Conservation (phyloP, 1,284 basidiomycete genomes). For the Gomphus sp. region DNA sequence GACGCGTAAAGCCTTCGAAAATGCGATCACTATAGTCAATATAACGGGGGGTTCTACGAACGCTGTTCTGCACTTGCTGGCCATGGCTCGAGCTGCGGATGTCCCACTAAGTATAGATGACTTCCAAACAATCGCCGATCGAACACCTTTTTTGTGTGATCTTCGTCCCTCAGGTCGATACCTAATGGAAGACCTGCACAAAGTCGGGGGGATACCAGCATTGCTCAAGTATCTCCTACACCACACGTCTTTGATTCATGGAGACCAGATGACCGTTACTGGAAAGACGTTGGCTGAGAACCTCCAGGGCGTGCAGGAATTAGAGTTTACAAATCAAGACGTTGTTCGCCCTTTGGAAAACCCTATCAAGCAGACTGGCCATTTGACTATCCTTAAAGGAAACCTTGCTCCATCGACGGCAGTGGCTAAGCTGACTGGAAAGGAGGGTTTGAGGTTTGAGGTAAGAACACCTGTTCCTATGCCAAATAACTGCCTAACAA, state of each 20-base stretch:
- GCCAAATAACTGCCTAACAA: not conserved
- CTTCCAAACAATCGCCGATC: slow-evolving; percentile 82
- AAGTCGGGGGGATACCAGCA: slow-evolving; percentile 82
- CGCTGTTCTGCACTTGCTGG: slow-evolving; percentile 87
- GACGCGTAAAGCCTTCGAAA: slow-evolving; percentile 85
- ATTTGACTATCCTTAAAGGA: slow-evolving; percentile 86
- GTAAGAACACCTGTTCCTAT: slow-evolving; percentile 27
- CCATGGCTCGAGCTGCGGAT: slow-evolving; percentile 88
- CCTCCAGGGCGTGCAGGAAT: slow-evolving; percentile 69
- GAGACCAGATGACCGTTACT: slow-evolving; percentile 86
- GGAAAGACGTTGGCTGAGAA: slow-evolving; percentile 93
- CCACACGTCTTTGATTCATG: slow-evolving; percentile 82
- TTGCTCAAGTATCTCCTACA: slow-evolving; percentile 83
- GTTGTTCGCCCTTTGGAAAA: slow-evolving; percentile 72
- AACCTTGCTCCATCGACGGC: slow-evolving; percentile 87
- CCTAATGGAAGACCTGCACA: slow-evolving; percentile 95
- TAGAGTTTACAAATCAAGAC: slow-evolving; percentile 75
- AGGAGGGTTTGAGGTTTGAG: slow-evolving; percentile 86
- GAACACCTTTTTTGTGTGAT: slow-evolving; percentile 90
- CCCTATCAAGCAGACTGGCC: slow-evolving; percentile 90
- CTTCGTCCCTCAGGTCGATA: slow-evolving; percentile 90
- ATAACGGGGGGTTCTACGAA: slow-evolving; percentile 90
- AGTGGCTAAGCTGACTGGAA: slow-evolving; percentile 94
- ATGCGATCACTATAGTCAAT: slow-evolving; percentile 81
- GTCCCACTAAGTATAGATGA: slow-evolving; percentile 88